A percentile compares a stretch with the other conserved stretches of the same genome.
Evolutionary conservation across 164 flowering plant species (phyloP).

Genomic region (Warburgia ugandensis): DNA sequence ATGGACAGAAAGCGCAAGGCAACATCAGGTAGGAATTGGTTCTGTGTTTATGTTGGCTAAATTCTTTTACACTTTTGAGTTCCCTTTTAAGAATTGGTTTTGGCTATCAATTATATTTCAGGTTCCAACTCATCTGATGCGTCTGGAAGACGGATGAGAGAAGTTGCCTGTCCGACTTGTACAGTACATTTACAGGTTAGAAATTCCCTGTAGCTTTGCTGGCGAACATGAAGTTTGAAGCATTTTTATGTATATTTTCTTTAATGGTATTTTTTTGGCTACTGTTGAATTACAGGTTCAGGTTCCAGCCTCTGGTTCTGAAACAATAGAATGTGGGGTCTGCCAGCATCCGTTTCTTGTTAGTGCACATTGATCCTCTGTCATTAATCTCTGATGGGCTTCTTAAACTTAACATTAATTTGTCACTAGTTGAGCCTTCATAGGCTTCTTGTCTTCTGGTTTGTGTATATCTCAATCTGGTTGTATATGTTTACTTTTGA

Average conservation of each 20-base stretch:
- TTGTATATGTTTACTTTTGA: background rate
- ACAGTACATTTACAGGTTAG: constrained; percentile 95
- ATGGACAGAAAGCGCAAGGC: constrained; percentile 78
- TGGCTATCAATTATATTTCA: constrained; percentile 9
- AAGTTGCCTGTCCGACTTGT: constrained; percentile 95
- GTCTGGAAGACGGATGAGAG: constrained; percentile 75
- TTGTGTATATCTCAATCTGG: background rate
- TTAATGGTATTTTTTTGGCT: background rate
- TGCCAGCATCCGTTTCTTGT: constrained; percentile 97
- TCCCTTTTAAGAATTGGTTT: too few relatives aligned
- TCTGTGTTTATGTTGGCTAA: background rate
- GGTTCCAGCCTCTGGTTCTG: constrained; percentile 84
- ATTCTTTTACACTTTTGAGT: too few relatives aligned
- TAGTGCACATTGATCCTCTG: constrained; percentile 49
- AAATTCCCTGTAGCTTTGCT: background rate
- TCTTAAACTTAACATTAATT: too few relatives aligned
- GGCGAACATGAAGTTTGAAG: background rate
- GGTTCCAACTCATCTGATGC: constrained; percentile 55
- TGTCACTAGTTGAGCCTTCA: too few relatives aligned
- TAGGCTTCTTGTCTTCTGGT: background rate
- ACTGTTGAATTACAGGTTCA: constrained; percentile 47
- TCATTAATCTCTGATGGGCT: background rate
- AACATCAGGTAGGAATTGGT: constrained; percentile 50
- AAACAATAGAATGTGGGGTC: constrained; percentile 95
- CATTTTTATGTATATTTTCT: background rate